Evolutionary conservation across 129 eudicot genomes (phyloP).

Genomic region (Arctium lappa): DNA sequence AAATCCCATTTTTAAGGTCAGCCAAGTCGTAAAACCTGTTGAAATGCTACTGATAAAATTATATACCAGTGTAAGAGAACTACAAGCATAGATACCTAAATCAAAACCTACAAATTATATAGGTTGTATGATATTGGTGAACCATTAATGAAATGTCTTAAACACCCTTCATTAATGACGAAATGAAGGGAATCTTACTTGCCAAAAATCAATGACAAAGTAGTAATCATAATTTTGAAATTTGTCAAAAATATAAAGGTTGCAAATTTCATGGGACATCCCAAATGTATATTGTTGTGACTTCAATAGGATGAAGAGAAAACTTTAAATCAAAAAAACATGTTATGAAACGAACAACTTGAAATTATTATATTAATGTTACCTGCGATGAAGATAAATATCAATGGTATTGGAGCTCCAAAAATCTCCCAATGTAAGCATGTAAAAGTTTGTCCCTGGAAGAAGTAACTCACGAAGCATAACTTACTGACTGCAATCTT

Average conservation of each 20-base stretch:
- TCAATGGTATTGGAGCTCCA: constrained; percentile 97
- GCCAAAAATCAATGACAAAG: not conserved
- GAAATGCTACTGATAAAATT: not conserved
- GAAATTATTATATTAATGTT: not conserved
- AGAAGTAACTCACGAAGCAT: constrained; percentile 7
- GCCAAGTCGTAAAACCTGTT: constrained; percentile 81
- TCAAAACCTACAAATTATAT: constrained; percentile 6
- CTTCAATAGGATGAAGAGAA: not conserved
- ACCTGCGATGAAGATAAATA: constrained; percentile 95
- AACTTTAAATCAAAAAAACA: not conserved
- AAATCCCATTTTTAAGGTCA: constrained; percentile 66
- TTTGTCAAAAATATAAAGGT: not conserved
- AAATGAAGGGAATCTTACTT: not conserved
- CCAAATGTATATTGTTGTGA: not conserved
- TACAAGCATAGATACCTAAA: not conserved
- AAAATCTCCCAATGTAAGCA: constrained; percentile 86
- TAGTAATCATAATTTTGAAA: not conserved
- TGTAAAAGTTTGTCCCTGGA: constrained; percentile 79
- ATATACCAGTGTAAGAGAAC: constrained; percentile 24
- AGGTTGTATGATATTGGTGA: not conserved
- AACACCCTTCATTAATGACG: not conserved
- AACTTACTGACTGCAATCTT: not conserved
- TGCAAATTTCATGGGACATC: not conserved
- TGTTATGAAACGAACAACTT: not conserved
- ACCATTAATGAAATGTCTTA: not conserved